Base-by-base conservation (phyloP, 306 rosid genomes). In the Rubus idaeus region DNA sequence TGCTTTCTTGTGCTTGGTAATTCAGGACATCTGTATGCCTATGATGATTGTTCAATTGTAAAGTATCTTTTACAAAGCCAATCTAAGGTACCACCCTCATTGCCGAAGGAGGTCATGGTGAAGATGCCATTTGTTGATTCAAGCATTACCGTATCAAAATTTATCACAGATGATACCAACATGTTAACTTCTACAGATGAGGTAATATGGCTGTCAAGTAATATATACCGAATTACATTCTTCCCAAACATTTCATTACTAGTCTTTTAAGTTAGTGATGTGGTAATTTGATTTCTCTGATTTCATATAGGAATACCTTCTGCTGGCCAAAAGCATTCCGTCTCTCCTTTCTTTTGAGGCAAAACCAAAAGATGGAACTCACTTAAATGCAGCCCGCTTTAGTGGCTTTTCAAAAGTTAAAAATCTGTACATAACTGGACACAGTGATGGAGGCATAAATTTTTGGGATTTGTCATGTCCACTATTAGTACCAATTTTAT, bases 401-500 rank as follows among this genome's bases (percentile, higher is more conserved):
- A 71, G 80, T 61, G 96, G 97, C 87, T 94, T 94, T 86, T 89
- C 88, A 12, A 90, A 67, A 76, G 79, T 85, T 10, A 87, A 79
- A 79, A 90, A 86, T 83, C 44, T 94, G 82, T 91, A 91, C 85
- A 90, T 94, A 81, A 88, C 93, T 62, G 98, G 98, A 82, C 98
- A 94, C 75, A 77, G 80, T 60, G 85, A 89, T 70, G 98, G 98
- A 76, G 86, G 91, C 51, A 72, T 90, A 60, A 90, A 83, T 23
- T 89, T 94, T 80, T 94, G 98, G 96, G 98, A 94, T 83, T 89
- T 91, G 5, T 85, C 97, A 26, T 89, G 87, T 70, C 94, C 91
- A 60, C 65, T 87, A 70, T 88, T 91, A 64, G 61, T 84, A 65
- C 96, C 97, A 73, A 76, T 89, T 76, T 60, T 89, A 58, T 89